Percentiles rank a stretch among this genome's conserved stretches.
Evolutionary conservation across 441 rosid genomes (phyloP).

Genomic region (Arabidopsis hybrid): DNA sequence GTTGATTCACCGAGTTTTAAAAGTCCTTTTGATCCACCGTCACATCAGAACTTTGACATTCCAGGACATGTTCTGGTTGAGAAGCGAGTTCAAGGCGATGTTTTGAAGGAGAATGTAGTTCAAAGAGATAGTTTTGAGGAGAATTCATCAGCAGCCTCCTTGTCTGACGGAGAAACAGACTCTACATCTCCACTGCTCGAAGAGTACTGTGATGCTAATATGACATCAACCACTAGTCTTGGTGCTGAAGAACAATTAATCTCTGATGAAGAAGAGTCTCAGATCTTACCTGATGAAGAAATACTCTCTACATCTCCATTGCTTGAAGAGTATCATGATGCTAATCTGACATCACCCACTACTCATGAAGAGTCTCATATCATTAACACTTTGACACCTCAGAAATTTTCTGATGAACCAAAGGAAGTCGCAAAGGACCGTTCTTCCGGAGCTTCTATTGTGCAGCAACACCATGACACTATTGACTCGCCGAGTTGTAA

Average conservation of each 20-base stretch:
- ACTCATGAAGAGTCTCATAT: not conserved
- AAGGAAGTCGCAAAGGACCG: slow-evolving; percentile 35
- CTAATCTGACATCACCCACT: not conserved
- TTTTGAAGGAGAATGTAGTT: slow-evolving; percentile 18
- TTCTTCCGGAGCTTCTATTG: slow-evolving; percentile 27
- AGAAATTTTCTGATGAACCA: slow-evolving; percentile 32
- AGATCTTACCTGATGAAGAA: not conserved
- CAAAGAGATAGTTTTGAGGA: too few species aligned
- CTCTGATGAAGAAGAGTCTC: not conserved
- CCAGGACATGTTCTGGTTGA: slow-evolving; percentile 30
- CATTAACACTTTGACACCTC: not conserved
- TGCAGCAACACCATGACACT: slow-evolving; percentile 34
- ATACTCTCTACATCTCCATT: not conserved
- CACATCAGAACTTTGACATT: slow-evolving; percentile 33
- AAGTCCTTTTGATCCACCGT: slow-evolving; percentile 40
- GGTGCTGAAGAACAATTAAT: not conserved
- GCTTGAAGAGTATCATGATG: not conserved
- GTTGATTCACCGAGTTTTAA: slow-evolving; percentile 26
- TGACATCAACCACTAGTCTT: slow-evolving; percentile 37
- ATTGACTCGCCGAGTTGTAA: slow-evolving; percentile 25
- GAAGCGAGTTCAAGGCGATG: slow-evolving; percentile 40
- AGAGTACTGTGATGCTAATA: slow-evolving; percentile 29
- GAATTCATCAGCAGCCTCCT: not conserved
- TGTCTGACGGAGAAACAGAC: slow-evolving; percentile 38
- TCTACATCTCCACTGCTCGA: not conserved